Evolutionary conservation across 2,329 filamentous ascomycete genomes (phyloP).

Genomic region (Verticillium isaacii): DNA sequence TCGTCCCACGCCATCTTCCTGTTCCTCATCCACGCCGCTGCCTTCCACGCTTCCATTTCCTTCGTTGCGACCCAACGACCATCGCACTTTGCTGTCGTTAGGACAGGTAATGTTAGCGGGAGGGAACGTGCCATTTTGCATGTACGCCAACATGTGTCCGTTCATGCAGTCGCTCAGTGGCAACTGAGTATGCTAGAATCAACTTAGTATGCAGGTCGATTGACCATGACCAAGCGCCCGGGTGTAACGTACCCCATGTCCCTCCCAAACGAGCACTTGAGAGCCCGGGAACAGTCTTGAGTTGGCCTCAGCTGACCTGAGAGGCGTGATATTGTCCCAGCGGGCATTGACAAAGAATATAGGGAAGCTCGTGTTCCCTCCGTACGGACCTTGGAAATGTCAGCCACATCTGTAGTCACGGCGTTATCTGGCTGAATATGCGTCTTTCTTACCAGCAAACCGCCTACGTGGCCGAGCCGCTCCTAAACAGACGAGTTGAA

Average conservation of each 20-base stretch:
- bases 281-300: conserved; percentile 36
- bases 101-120: too few species aligned
- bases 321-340: conserved; percentile 41
- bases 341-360: conserved; percentile 36
- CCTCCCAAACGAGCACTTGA: conserved; percentile 41
- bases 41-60: too few species aligned
- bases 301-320: conserved; percentile 35
- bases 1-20: too few species aligned
- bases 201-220: background rate
- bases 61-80: too few species aligned
- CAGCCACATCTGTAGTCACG: too few species aligned
- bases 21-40: too few species aligned
- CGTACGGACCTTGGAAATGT: background rate
- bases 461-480: conserved; percentile 28
- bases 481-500: background rate
- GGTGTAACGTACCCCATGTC: conserved; percentile 36
- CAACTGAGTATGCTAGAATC: background rate
- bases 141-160: too few species aligned
- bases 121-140: too few species aligned
- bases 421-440: too few species aligned
- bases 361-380: conserved; percentile 31
- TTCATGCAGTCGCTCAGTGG: background rate
- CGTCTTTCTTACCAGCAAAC: conserved; percentile 21
- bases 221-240: background rate
- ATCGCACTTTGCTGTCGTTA: too few species aligned